Percentiles rank a stretch among this genome's conserved stretches.
Conservation (phyloP, 2,329 filamentous ascomycete species). For the Fusarium clavum region DNA sequence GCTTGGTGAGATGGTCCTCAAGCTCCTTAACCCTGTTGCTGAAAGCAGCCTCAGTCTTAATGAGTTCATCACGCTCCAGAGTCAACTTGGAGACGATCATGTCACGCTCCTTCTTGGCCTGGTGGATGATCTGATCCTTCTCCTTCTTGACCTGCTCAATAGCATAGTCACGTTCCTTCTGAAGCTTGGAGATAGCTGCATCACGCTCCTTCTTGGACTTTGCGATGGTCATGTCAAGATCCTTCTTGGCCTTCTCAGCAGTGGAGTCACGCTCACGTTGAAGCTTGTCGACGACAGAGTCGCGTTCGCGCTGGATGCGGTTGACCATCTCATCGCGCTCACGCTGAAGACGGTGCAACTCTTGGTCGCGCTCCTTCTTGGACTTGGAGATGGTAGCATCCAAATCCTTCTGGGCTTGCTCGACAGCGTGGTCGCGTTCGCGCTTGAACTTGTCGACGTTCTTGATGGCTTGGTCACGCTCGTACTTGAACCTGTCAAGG, state of each 20-base stretch:
- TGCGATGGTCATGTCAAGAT: constrained; percentile 36
- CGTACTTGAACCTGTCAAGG: constrained; percentile 30
- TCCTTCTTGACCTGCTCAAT: constrained; percentile 36
- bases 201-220: constrained; percentile 44
- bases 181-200: constrained; percentile 30
- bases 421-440: constrained; percentile 36
- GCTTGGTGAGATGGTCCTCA: constrained; percentile 42
- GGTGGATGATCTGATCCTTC: constrained; percentile 37
- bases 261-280: constrained; percentile 34
- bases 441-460: constrained; percentile 37
- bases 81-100: constrained; percentile 36
- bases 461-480: constrained; percentile 35
- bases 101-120: constrained; percentile 39
- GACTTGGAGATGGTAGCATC: constrained; percentile 29
- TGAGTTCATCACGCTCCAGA: constrained; percentile 42
- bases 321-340: constrained; percentile 38
- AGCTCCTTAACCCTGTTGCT: constrained; percentile 45
- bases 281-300: constrained; percentile 33
- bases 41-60: constrained; percentile 36
- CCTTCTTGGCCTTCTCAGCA: constrained; percentile 39
- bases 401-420: constrained; percentile 34
- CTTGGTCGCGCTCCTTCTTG: constrained; percentile 37
- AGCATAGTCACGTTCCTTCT: constrained; percentile 41
- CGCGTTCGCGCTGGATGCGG: constrained; percentile 39
- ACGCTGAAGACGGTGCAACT: constrained; percentile 25